Conservation (phyloP, 1,284 basidiomycete genomes). For the Puccinia novopanici region DNA sequence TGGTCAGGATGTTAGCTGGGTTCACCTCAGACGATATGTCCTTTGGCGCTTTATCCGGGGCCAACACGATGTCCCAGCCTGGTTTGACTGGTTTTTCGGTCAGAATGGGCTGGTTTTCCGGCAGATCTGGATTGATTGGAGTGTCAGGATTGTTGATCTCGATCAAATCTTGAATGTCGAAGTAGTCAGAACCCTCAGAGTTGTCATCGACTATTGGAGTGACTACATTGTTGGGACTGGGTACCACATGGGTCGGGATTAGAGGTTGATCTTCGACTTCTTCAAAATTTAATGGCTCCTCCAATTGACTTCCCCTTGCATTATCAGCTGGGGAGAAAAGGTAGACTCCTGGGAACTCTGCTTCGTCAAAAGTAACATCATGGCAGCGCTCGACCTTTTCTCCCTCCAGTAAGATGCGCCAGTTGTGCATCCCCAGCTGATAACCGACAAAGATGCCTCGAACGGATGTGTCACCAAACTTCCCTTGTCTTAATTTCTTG, state of each 20-base stretch:
- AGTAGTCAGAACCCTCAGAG: too few relatives aligned
- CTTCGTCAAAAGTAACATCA: neutral
- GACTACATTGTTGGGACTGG: too few relatives aligned
- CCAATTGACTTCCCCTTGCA: too few relatives aligned
- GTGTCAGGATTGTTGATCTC: too few relatives aligned
- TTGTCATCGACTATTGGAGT: too few relatives aligned
- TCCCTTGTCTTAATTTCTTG: neutral
- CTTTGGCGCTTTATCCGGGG: neutral
- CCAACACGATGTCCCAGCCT: neutral
- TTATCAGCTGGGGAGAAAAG: neutral
- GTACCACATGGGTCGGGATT: too few relatives aligned
- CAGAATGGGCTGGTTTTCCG: neutral
- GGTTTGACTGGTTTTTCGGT: neutral
- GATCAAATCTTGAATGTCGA: too few relatives aligned
- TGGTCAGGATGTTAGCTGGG: too few relatives aligned
- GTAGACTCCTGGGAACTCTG: neutral
- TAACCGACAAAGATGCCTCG: neutral
- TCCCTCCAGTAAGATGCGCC: neutral
- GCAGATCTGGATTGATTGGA: too few relatives aligned
- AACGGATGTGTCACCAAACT: slow-evolving; percentile 7
- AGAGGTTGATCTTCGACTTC: neutral
- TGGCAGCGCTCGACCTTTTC: neutral
- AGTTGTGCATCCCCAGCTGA: slow-evolving; percentile 19
- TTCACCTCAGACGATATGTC: neutral
- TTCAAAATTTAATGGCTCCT: neutral